Evolutionary conservation across 139 green algal species (phyloP), one percentile per base, ranked within the genome.

Genomic region (Haematococcus lacustris): DNA sequence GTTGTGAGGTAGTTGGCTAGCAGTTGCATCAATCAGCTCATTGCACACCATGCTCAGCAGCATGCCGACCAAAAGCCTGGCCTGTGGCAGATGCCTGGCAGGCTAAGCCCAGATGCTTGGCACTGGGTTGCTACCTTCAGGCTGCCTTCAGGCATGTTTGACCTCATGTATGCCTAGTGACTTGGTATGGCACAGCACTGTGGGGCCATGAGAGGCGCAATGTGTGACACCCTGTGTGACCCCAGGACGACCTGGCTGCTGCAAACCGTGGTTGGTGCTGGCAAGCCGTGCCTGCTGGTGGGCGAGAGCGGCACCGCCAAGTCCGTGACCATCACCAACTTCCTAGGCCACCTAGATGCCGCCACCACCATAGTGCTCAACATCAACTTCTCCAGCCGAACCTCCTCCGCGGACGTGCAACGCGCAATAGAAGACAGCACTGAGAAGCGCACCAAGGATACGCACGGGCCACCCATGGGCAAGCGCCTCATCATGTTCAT

Each of bases 371-470:
- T 84, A 40, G 61, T 86, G 37, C 80, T 93, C 66, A 88, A 83
- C 76, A 86, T 93, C 62, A 93, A 90, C 82, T 96, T 96, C 71
- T 88, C 77, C 51, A 84, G 61, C 41, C 60, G 69, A 5, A 74
- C 57, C 37, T 68, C 51, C 32, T 72, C 67, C 13, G 4, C 32
- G 9, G 67, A 72, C 47, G 67, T 72, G 43, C 90, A 96, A 76
- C 78, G 81, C 13, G 79, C 82, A 3, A 80, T 93, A 39, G 88
- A 93, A 75, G 90, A 90, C 70, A 76, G 62, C 7, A 86, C 86
- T 3, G 90, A 96, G 80, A 93, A 93, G 83, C 77, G 87, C 28
- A 93, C 88, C 35, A 95, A 93, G 80, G 88, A 93, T 77, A 93
- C 86, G 13, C 92, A 90, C 64, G 90, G 88, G 1, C 88, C 90